Evolutionary conservation across 805 yeast species (phyloP).

Genomic region (Metschnikowia bowlesiae): DNA sequence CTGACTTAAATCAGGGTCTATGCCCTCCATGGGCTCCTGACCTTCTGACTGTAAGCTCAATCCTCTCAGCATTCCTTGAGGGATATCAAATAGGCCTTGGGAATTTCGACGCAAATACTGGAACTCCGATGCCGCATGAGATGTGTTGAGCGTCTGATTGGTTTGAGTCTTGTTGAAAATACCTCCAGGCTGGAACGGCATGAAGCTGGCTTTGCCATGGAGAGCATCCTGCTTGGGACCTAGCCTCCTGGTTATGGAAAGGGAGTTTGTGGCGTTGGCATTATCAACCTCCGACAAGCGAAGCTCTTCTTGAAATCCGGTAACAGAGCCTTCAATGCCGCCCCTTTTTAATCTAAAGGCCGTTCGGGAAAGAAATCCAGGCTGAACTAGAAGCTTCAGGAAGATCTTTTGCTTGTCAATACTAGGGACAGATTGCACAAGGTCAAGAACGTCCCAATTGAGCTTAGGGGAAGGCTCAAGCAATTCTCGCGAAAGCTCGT

Average conservation of each 20-base stretch:
- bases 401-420: slow-evolving; percentile 35
- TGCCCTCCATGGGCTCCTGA: slow-evolving; percentile 6
- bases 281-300: slow-evolving; percentile 42
- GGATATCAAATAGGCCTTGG: slow-evolving; percentile 71
- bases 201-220: slow-evolving; percentile 63
- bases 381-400: slow-evolving; percentile 50
- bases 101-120: slow-evolving; percentile 59
- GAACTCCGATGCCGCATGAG: slow-evolving; percentile 11
- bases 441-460: slow-evolving; percentile 66
- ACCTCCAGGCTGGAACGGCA: slow-evolving; percentile 96
- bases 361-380: slow-evolving; percentile 60
- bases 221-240: slow-evolving; percentile 58
- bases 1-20: slow-evolving; percentile 4
- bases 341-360: slow-evolving; percentile 61
- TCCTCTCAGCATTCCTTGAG: slow-evolving; percentile 81
- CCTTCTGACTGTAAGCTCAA: slow-evolving; percentile 28
- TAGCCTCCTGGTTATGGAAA: slow-evolving; percentile 67
- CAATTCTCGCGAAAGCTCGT: slow-evolving; percentile 30
- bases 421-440: slow-evolving; percentile 56
- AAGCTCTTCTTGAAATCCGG: slow-evolving; percentile 54
- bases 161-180: slow-evolving; percentile 23
- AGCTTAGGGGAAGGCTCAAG: slow-evolving; percentile 61
- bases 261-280: slow-evolving; percentile 62
- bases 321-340: slow-evolving; percentile 73
- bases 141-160: slow-evolving; percentile 14